Base-by-base conservation (phyloP, 1,284 basidiomycete genomes). In the Fomes fomentarius region DNA sequence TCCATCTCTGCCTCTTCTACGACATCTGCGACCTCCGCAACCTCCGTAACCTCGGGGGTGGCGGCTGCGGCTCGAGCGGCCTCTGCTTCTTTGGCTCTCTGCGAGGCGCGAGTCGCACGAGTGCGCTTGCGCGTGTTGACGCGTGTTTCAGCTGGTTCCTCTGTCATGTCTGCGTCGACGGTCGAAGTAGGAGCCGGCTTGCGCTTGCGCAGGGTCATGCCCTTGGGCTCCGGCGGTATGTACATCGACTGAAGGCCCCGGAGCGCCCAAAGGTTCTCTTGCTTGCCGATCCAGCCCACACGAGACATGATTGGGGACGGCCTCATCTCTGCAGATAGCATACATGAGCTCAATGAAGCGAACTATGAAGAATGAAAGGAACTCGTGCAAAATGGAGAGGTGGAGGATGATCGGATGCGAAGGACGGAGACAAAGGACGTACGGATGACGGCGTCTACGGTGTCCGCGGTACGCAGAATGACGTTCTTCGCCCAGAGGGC, bases 121-220 rank as follows among this genome's bases (percentile, higher is more conserved):
- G 52, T 37, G 28, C 60, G 56, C 52, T 63, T 63, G 37, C 54
- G 52, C 12, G 62, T 56, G 17, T 39, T 43, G 24, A 52, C 56
- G 50, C 49, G 50, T 42, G 40, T 31, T 41, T 49, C 47, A 38
- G 17, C 47, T 3, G 33, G 31, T 1, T 53, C 39, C 10, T 54
- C 51, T 15, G 34, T 39, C 12, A 28, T 17, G 24, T 52, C 41
- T 12, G 44, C 11, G 25, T 30, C 21, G 19, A 40, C 19, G 5
- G 53, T 47, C 14, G 37, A 33, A 38, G 45, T 38, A 7, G 51
- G 47, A n/a, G 56, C 25, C 6, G 50, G 54, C 54, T 61, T 65
- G 51, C 63, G 63, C 48, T 63, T 65, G 38, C 63, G 60, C 14
- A 65, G 62, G 5, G 57, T 59, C 63, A 65, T 65, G 44, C 60